These are phyloP conservation scores for Astraeus odoratus DNA, from an alignment of 768 basidiomycete species.

Conservation along the genomic window DNA sequence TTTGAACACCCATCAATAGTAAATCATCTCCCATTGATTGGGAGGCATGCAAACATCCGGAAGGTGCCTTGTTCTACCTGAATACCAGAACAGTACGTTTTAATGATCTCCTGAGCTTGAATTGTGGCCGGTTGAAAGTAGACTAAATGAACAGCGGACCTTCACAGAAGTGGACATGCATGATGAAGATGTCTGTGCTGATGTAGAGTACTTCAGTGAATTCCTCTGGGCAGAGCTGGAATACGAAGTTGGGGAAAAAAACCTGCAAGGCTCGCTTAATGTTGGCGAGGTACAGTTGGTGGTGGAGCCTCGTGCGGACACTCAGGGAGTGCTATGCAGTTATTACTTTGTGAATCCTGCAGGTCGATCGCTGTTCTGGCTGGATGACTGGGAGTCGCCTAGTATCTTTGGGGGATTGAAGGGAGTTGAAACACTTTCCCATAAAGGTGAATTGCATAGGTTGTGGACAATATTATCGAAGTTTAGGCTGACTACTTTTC, in stretches of 20 bases:
- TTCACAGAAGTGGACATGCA: conserved; percentile 52
- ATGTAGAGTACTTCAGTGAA: conserved; percentile 30
- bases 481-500: background rate
- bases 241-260: conserved; percentile 1
- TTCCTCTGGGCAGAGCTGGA: conserved; percentile 17
- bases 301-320: conserved; percentile 32
- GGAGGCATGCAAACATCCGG: conserved; percentile 46
- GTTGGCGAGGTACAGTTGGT: conserved; percentile 34
- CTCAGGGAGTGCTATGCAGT: conserved; percentile 17
- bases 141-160: conserved; percentile 35
- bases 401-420: conserved; percentile 24
- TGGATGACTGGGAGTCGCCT: conserved; percentile 35
- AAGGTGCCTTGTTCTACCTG: conserved; percentile 55
- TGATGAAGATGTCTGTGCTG: conserved; percentile 25
- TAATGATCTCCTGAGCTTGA: conserved; percentile 7
- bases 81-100: conserved; percentile 36
- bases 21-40: conserved; percentile 30
- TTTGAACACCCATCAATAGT: conserved; percentile 3
- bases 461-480: background rate
- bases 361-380: conserved; percentile 47
- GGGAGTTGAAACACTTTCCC: conserved; percentile 13
- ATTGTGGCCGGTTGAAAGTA: too few species aligned
- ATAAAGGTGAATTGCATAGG: conserved; percentile 15
- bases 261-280: conserved; percentile 23
- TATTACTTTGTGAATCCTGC: conserved; percentile 51